These are phyloP conservation scores for Centrapalus pauciflorus DNA, from an alignment of 129 eudicot genomes.

Conservation along the genomic window DNA sequence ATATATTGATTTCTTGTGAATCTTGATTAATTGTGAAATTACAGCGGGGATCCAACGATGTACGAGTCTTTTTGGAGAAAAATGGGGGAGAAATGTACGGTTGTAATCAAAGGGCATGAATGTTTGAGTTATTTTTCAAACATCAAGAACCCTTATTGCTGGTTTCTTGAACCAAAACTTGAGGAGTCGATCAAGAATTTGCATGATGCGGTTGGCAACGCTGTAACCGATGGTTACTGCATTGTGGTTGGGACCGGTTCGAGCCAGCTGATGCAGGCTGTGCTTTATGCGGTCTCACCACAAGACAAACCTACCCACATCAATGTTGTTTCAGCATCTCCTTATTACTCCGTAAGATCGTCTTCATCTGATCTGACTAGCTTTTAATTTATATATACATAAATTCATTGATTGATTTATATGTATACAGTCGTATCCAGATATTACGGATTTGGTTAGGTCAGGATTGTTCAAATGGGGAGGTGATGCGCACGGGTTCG, in stretches of 20 bases:
- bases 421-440: conserved; percentile 49
- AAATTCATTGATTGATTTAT: not conserved
- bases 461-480: conserved; percentile 73
- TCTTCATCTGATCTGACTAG: no score
- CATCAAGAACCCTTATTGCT: conserved; percentile 49
- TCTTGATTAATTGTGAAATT: not conserved
- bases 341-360: conserved; percentile 69
- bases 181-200: conserved; percentile 54
- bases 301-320: conserved; percentile 34
- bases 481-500: conserved; percentile 65
- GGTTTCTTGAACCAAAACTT: conserved; percentile 76
- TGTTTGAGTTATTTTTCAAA: conserved; percentile 65
- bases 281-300: conserved; percentile 48
- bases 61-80: conserved; percentile 61
- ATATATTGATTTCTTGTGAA: not conserved
- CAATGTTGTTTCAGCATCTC: conserved; percentile 59
- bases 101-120: conserved; percentile 50
- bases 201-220: conserved; percentile 69
- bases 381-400: not conserved
- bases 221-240: conserved; percentile 43
- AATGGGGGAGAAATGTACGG: conserved; percentile 41
- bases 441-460: conserved; percentile 33
- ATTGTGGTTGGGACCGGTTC: conserved; percentile 85
- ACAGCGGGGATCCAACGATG: conserved; percentile 85
- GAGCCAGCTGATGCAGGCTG: conserved; percentile 70